Base-by-base conservation (phyloP, 2,329 filamentous ascomycete genomes). In the Gaeumannomyces tritici region DNA sequence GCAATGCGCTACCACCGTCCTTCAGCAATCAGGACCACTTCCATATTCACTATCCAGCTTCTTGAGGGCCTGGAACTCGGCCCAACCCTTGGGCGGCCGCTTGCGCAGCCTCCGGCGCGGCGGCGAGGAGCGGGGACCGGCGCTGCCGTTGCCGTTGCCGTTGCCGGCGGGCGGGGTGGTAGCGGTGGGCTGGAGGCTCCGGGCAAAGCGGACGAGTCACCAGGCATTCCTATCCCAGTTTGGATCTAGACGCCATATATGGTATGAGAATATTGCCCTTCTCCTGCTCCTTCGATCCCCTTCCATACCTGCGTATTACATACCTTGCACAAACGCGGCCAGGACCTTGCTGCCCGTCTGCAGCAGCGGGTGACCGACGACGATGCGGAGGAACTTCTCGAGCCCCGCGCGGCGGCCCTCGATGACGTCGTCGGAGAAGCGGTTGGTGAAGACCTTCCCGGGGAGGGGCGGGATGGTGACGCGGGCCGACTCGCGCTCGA, bases 271-370 rank as follows among this genome's bases (percentile, higher is more conserved):
- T n/a, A n/a, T n/a, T n/a, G n/a, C n/a, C n/a, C n/a, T n/a, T n/a
- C n/a, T n/a, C n/a, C n/a, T n/a, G n/a, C n/a, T n/a, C n/a, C n/a
- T n/a, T n/a, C n/a, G n/a, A n/a, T n/a, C 12, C 9, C 5, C 31
- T 33, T 47, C 15, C 7, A n/a, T n/a, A n/a, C n/a, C n/a, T n/a
- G n/a, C n/a, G n/a, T n/a, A n/a, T 47, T 26, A 83, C 83, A 70
- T 72, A 96, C 93, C 95, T 79, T 99, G 95, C 72, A 99, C 93
- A 80, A 98, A 99, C 33, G 91, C 90, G 15, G 93, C 93, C 70
- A 99, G 77, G 63, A 99, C 95, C 78, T 98, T 96, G 76, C 92
- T 97, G 61, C 95, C 95, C 33, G 95, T 99, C 84, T 99, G 95
- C 77, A 99, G 77, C 70, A 99, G 80, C 69, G 95, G 95, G 75